Conservation (phyloP, 192 early-diverging fungal genomes). For the Backusella parvicylindrica region DNA sequence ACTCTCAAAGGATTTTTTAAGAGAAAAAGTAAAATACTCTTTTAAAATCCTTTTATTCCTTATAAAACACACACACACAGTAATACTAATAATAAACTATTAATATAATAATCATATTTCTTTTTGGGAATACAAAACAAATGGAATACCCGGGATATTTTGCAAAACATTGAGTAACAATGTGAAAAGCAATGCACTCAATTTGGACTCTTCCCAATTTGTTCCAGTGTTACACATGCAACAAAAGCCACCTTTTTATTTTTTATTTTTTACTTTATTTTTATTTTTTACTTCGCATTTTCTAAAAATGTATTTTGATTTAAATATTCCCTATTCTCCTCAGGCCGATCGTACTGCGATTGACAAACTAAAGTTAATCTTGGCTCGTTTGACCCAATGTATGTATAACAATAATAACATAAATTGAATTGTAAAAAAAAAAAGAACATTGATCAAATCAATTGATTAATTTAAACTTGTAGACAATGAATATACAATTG, state of each 20-base stretch:
- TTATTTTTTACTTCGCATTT: background rate
- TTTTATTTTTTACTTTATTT: background rate
- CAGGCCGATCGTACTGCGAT: background rate
- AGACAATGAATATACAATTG: background rate
- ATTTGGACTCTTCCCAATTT: background rate
- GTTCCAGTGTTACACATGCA: no score
- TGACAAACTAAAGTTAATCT: background rate
- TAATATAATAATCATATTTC: background rate
- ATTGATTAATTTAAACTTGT: background rate
- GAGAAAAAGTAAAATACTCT: background rate
- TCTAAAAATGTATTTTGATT: background rate
- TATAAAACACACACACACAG: background rate
- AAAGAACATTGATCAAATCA: no score
- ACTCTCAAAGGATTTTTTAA: background rate
- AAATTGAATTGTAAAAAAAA: background rate
- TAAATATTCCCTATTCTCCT: conserved; percentile 1
- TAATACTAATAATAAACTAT: background rate
- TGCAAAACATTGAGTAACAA: background rate
- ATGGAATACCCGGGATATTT: background rate
- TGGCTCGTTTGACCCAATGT: conserved; percentile 1
- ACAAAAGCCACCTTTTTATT: background rate
- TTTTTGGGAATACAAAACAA: background rate
- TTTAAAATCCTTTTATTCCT: background rate
- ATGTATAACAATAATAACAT: no score
- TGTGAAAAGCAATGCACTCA: background rate